phyloP scores from a whole-genome alignment of 2,329 filamentous ascomycete genomes.

The Colletotrichum eremochloae region DNA sequence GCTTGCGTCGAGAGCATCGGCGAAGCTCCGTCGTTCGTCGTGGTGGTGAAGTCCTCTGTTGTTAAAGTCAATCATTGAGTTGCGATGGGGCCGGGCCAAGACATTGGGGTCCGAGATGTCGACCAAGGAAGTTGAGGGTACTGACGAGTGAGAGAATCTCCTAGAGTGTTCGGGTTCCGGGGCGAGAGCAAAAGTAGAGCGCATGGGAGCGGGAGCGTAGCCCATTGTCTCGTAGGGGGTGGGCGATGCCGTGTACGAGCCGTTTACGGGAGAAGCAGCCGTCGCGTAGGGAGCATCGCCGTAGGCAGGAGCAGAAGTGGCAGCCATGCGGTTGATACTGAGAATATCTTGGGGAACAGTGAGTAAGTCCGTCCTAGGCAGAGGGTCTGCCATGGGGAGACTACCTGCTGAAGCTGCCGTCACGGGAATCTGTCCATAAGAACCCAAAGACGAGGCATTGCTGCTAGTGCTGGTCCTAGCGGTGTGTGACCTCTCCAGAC shows the following conservation, averaged over 20 bases:
- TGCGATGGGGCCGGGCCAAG: conserved; percentile 63
- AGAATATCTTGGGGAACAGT: conserved; percentile 81
- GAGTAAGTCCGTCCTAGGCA: conserved; percentile 77
- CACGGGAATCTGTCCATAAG: conserved; percentile 79
- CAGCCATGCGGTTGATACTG: conserved; percentile 73
- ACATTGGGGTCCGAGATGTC: conserved; percentile 57
- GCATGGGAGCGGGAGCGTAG: conserved; percentile 76
- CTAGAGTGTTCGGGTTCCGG: conserved; percentile 69
- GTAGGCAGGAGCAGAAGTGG: conserved; percentile 74
- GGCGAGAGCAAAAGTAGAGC: conserved; percentile 69
- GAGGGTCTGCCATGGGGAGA: conserved; percentile 66
- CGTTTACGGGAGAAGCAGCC: conserved; percentile 74
- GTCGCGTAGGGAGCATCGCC: conserved; percentile 77
- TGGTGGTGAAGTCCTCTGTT: conserved; percentile 50
- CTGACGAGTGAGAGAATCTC: conserved; percentile 89
- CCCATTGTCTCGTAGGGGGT: conserved; percentile 82
- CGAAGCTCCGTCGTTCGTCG: conserved; percentile 78
- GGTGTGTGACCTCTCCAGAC: conserved; percentile 65
- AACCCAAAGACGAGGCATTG: conserved; percentile 73
- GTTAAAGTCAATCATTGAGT: conserved; percentile 74
- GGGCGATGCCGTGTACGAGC: conserved; percentile 75
- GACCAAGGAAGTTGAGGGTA: conserved; percentile 67
- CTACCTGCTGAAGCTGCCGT: conserved; percentile 81
- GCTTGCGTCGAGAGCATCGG: conserved; percentile 91
- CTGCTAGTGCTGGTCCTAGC: conserved; percentile 70